A percentile compares a stretch with the other conserved stretches of the same genome.
Evolutionary conservation across 257 asterid genomes (phyloP).

Genomic region (Petrea volubilis): DNA sequence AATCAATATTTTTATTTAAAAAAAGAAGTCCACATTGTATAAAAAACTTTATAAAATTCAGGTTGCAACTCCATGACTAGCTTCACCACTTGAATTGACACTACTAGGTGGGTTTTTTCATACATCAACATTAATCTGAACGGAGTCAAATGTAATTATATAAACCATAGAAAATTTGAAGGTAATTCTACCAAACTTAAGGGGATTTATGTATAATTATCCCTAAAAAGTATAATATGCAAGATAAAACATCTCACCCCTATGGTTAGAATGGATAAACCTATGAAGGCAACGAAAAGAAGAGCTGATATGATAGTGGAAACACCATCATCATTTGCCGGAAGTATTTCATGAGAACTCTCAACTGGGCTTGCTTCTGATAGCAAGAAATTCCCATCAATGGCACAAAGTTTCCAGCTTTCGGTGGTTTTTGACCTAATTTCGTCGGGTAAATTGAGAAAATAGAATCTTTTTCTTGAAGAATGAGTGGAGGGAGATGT

Average conservation of each 20-base stretch:
- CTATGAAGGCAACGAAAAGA: constrained; percentile 63
- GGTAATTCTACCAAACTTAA: too few species aligned
- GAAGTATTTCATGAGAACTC: constrained; percentile 45
- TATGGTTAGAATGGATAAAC: constrained; percentile 69
- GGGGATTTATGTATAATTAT: too few species aligned
- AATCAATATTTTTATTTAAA: too few species aligned
- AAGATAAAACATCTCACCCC: constrained; percentile 48
- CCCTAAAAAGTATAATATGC: not conserved
- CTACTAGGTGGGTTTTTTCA: too few species aligned
- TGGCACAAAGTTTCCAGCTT: constrained; percentile 41
- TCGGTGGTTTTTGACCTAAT: constrained; percentile 24
- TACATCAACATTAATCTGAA: too few species aligned
- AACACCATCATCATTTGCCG: constrained; percentile 44
- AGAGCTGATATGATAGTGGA: constrained; percentile 49
- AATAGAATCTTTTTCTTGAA: constrained; percentile 2
- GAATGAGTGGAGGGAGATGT: constrained; percentile 16
- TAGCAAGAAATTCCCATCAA: constrained; percentile 34
- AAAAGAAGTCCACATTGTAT: too few species aligned
- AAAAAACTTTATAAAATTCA: too few species aligned
- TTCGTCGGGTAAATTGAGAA: constrained; percentile 17
- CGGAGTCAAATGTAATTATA: too few species aligned
- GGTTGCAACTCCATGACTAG: too few species aligned
- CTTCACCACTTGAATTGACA: too few species aligned
- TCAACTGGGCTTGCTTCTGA: constrained; percentile 52
- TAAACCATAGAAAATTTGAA: too few species aligned